Evolutionary conservation across 108 stramenopile genomes (phyloP).

Genomic region (Poteriospumella lacustris): DNA sequence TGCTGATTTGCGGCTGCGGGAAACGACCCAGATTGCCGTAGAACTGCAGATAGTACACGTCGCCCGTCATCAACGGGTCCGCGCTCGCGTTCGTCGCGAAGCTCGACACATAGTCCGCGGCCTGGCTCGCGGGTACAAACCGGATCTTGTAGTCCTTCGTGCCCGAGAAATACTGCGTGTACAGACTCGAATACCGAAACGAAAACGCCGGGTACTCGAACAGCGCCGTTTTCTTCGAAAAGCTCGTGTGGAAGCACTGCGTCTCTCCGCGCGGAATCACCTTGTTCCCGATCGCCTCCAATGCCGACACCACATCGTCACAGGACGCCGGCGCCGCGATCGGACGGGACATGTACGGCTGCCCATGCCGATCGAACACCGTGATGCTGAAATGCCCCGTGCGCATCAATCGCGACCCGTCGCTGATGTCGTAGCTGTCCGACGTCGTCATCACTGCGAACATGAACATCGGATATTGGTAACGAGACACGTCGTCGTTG

Average conservation of each 20-base stretch:
- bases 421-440: neutral
- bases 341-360: neutral
- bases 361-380: neutral
- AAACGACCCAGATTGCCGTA: neutral
- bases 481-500: neutral
- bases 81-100: neutral
- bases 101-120: neutral
- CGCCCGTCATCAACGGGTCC: neutral
- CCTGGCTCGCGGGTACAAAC: neutral
- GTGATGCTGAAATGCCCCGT: neutral
- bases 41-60: conserved; percentile 20
- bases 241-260: neutral
- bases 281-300: neutral
- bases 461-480: conserved; percentile 16
- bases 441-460: conserved; percentile 16
- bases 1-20: conserved; percentile 15
- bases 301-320: neutral
- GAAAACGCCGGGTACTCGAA: neutral
- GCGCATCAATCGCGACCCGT: neutral
- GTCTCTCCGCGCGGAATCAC: conserved; percentile 3
- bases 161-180: neutral
- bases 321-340: neutral
- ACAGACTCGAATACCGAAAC: neutral
- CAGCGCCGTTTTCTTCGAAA: neutral
- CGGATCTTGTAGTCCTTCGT: neutral